Base-by-base conservation (phyloP, 805 yeast species). In the Priceomyces melissophilus region DNA sequence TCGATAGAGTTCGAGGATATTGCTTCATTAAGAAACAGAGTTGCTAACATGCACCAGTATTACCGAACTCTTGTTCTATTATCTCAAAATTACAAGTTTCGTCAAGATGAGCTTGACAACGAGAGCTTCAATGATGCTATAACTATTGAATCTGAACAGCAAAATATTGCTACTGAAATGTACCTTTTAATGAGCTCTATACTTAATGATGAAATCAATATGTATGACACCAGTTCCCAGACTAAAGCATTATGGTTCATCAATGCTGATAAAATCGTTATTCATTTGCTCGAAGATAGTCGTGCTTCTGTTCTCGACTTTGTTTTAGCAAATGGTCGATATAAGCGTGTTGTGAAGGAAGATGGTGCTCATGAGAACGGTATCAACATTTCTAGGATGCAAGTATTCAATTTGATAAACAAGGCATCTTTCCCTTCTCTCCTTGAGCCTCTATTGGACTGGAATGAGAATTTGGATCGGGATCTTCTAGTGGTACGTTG, bases 1-100 rank as follows among this genome's bases (percentile, higher is more conserved):
- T 78, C 87, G 3, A 76, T 85, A 25, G 90, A 87, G 55, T 75
- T 84, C 55, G 78, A 78, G 29, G 84, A 87, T 48, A 57, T 82
- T 31, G 44, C 62, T 0, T 69, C 74, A 2, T 67, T 85, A 13
- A 66, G 75, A 28, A 56, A 58, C 4, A 65, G 80, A 30, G 69
- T 87, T 26, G 53, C 58, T 15, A 48, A 52, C 2, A 59, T 87
- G 30, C 89, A 81, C 49, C 50, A 60, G 2, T 76, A 79, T 32
- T 58, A 76, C 40, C 47, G 59, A 4, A 62, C 67, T 4, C 58
- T 82, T 30, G 52, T 55, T 3, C 50, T 55, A 3, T 60, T 84
- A 36, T 61, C 70, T 30, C 61, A 66, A 13, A 79, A 78, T 52
- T 71, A 76, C 47, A 61, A 64, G 13, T 75, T 75, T 48, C 70